These are phyloP conservation scores for Alternaria viburni DNA, from an alignment of 2,329 filamentous ascomycete species.

Conservation along the genomic window DNA sequence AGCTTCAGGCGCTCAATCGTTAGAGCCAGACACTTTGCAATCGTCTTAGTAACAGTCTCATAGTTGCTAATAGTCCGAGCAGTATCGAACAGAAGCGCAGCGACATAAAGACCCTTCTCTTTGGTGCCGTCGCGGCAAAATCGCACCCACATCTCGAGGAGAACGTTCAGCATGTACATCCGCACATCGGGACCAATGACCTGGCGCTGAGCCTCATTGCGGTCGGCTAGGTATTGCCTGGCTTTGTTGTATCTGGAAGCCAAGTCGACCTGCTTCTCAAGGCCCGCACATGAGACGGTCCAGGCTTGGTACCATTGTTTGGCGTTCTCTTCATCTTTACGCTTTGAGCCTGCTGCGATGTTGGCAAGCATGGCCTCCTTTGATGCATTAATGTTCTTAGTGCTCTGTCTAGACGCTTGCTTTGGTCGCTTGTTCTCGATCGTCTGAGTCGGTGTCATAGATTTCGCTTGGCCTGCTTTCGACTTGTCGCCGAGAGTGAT, in stretches of 20 bases:
- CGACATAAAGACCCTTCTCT: slow-evolving; percentile 38
- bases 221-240: slow-evolving; percentile 55
- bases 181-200: slow-evolving; percentile 55
- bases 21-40: slow-evolving; percentile 38
- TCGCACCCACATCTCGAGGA: slow-evolving; percentile 57
- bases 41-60: slow-evolving; percentile 37
- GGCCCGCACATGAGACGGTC: slow-evolving; percentile 53
- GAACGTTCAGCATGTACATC: slow-evolving; percentile 57
- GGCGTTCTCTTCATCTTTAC: slow-evolving; percentile 51
- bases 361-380: slow-evolving; percentile 55
- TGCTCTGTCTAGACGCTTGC: slow-evolving; percentile 31
- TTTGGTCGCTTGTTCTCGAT: slow-evolving; percentile 26
- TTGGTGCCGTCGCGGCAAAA: slow-evolving; percentile 39
- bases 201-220: slow-evolving; percentile 49
- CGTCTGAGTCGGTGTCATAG: slow-evolving; percentile 13
- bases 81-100: slow-evolving; percentile 43
- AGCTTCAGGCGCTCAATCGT: slow-evolving; percentile 50
- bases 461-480: slow-evolving; percentile 15
- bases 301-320: slow-evolving; percentile 55
- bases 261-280: slow-evolving; percentile 55
- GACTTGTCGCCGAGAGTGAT: slow-evolving; percentile 39
- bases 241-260: slow-evolving; percentile 57
- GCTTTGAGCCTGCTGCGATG: slow-evolving; percentile 50
- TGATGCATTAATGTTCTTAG: slow-evolving; percentile 40
- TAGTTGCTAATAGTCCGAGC: slow-evolving; percentile 37